phyloP scores from a whole-genome alignment of 805 yeast species.

The Zygoascus tannicola region DNA sequence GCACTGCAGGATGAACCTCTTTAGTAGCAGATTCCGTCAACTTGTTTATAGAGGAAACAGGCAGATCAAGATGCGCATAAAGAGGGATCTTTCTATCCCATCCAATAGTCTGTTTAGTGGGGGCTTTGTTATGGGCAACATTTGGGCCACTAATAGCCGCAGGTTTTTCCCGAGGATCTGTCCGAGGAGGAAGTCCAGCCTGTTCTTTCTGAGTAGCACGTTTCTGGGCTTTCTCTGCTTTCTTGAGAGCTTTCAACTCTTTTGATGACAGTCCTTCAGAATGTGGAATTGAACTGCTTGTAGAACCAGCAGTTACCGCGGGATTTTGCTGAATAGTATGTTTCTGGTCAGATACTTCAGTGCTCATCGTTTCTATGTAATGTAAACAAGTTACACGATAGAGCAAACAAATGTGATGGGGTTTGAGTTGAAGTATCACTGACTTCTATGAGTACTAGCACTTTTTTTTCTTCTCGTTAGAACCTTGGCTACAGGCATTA shows the following conservation, averaged over 20 bases:
- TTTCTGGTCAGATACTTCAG: too few relatives aligned
- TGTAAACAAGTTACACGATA: too few relatives aligned
- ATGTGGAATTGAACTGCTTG: neutral
- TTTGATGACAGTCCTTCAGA: constrained; percentile 49
- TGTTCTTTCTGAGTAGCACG: constrained; percentile 80
- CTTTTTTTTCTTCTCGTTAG: too few relatives aligned
- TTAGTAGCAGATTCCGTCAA: neutral
- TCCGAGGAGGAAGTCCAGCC: constrained; percentile 32
- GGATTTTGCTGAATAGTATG: too few relatives aligned
- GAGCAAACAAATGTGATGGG: too few relatives aligned
- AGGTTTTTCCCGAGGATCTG: constrained; percentile 25
- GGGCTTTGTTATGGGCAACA: neutral
- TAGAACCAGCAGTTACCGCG: too few relatives aligned
- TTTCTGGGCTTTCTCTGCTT: constrained; percentile 84
- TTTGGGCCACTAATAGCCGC: neutral
- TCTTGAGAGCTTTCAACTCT: constrained; percentile 78
- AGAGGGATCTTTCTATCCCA: constrained; percentile 2
- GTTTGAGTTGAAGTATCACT: too few relatives aligned
- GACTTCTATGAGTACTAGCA: too few relatives aligned
- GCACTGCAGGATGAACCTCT: constrained; percentile 71
- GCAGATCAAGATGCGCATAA: constrained; percentile 8
- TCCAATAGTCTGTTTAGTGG: neutral
- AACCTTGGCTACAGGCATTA: too few relatives aligned
- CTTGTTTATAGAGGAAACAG: neutral
- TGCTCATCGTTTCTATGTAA: too few relatives aligned